Evolutionary conservation across 495 filamentous ascomycete genomes (phyloP).

Genomic region (Hypoxylon rickii): DNA sequence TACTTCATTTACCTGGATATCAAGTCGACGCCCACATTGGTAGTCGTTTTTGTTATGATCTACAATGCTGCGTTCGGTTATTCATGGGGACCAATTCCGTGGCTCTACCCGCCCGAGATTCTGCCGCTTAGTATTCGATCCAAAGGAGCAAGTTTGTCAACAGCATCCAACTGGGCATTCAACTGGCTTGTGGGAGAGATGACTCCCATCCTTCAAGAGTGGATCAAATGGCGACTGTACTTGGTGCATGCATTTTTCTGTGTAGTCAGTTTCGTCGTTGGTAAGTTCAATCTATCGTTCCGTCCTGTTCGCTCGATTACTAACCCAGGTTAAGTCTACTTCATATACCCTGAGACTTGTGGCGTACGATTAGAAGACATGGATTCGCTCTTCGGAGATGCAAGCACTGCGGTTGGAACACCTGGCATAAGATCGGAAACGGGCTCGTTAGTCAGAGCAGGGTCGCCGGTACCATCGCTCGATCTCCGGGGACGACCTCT

Average conservation of each 20-base stretch:
- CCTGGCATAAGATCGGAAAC: conserved; percentile 62
- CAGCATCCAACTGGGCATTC: conserved; percentile 96
- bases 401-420: conserved; percentile 68
- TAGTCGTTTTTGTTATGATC: conserved; percentile 94
- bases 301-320: background rate
- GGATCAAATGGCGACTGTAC: conserved; percentile 91
- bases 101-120: conserved; percentile 98
- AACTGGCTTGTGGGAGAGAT: conserved; percentile 97
- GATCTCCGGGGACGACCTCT: conserved; percentile 62
- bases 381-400: conserved; percentile 88
- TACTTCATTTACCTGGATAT: conserved; percentile 95
- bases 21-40: conserved; percentile 72
- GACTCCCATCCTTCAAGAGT: conserved; percentile 88
- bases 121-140: conserved; percentile 94
- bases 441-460: conserved; percentile 70
- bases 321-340: conserved; percentile 70
- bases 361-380: conserved; percentile 96
- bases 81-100: conserved; percentile 98
- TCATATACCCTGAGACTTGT: conserved; percentile 95
- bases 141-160: conserved; percentile 96
- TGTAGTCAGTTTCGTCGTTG: conserved; percentile 92
- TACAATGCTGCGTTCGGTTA: conserved; percentile 98
- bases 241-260: conserved; percentile 97
- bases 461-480: conserved; percentile 78
- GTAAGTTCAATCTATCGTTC: conserved; percentile 58